phyloP scores from a whole-genome alignment of 208 protist species.

The Leishmania turanica region DNA sequence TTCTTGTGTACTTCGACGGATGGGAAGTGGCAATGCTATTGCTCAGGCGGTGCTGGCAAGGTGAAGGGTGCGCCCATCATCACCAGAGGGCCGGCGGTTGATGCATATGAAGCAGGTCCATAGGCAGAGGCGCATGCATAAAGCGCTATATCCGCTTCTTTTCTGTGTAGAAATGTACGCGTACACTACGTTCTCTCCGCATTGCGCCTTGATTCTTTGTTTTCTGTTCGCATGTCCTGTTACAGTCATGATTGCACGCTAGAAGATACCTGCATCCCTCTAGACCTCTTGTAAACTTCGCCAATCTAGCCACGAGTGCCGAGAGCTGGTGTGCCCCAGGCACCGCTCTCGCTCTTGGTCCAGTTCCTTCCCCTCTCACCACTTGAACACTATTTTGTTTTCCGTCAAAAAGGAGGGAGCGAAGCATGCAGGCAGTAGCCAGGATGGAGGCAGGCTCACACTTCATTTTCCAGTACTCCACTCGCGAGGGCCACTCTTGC shows the following conservation, averaged over 20 bases:
- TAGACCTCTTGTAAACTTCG: background rate
- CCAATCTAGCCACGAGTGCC: background rate
- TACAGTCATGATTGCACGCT: background rate
- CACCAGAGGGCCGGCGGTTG: background rate
- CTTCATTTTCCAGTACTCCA: conserved; percentile 20
- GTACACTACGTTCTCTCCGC: background rate
- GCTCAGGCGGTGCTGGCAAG: background rate
- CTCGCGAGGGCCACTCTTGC: conserved; percentile 9
- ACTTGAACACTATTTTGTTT: background rate
- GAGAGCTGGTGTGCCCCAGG: background rate
- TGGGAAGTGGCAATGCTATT: background rate
- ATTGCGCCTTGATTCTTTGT: background rate
- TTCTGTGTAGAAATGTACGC: background rate
- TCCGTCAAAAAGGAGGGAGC: background rate
- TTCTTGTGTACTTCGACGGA: background rate
- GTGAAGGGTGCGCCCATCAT: background rate
- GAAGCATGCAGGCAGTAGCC: background rate
- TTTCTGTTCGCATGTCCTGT: background rate
- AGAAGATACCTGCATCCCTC: background rate
- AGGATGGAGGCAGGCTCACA: background rate
- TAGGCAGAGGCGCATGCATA: background rate
- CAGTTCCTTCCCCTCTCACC: background rate
- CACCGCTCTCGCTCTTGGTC: background rate
- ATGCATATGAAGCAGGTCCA: background rate
- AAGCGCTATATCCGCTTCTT: background rate